Evolutionary conservation across 2,329 filamentous ascomycete species (phyloP), one percentile per base, ranked within the genome.

Genomic region (Blastomyces parvus): DNA sequence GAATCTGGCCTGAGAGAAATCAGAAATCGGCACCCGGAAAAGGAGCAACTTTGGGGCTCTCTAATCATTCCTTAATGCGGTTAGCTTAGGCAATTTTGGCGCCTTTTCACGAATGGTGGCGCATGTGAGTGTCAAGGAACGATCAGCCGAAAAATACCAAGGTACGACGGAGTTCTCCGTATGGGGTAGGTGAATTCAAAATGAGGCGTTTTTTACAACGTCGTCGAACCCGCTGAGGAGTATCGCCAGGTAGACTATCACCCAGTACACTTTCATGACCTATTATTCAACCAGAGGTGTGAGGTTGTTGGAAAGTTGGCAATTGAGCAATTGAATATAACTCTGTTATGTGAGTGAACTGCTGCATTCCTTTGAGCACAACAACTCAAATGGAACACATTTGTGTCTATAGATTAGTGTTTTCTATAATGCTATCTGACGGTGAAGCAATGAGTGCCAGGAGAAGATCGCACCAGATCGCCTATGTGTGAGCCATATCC

Each of bases 191-290:
- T 58, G 55, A 55, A 42, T 58, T 27, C 55, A 63, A 64, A 50
- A 67, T 67, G 65, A 63, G 66, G 13, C 66, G 66, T 19, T 69
- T 69, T 70, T 22, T 48, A 68, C 57, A 64, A 69, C 36, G 62
- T 67, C 25, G 68, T 69, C 6, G 69, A 71, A 52, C 63, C 66
- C 27, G 67, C 69, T 27, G 68, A 71, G 46, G 68, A 71, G 44
- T 71, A 70, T 66, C 67, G 66, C 55, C 56, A 19, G 50, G 68
- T 70, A 59, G 69, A 67, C 46, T 72, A 70, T 58, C 68, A 71
- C 61, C 69, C 68, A 55, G 67, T 71, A 33, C 67, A 70, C 60
- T 66, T 71, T 13, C 50, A 65, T 9, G 70, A 71, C 46, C 56
- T 62, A 36, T 68, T 62, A 36, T 68, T 70, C 25, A 57, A 69